Conservation (phyloP, 495 filamentous ascomycete genomes). For the Terfezia claveryi region DNA sequence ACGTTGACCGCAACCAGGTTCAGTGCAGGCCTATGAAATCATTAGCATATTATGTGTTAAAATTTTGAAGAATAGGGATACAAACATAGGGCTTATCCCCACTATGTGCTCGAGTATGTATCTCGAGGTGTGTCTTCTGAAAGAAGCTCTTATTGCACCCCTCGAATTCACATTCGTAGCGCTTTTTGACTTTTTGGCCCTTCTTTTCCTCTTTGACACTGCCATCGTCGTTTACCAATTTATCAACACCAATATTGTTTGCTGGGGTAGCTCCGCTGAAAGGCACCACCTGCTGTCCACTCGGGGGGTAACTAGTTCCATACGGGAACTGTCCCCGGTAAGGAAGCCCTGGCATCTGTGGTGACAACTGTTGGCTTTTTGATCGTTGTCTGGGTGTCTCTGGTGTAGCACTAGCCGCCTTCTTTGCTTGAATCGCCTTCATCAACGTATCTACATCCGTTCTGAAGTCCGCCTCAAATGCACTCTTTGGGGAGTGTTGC, state of each 20-base stretch:
- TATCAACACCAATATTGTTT: background rate
- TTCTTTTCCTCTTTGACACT: slow-evolving; percentile 16
- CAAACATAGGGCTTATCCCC: slow-evolving; percentile 72
- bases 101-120: slow-evolving; percentile 74
- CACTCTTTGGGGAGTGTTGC: slow-evolving; percentile 12
- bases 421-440: slow-evolving; percentile 68
- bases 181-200: slow-evolving; percentile 29
- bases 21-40: slow-evolving; percentile 40
- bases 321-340: background rate
- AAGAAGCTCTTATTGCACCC: slow-evolving; percentile 65
- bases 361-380: background rate
- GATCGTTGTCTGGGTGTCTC: slow-evolving; percentile 12
- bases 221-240: slow-evolving; percentile 1
- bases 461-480: slow-evolving; percentile 36
- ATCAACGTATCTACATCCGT: slow-evolving; percentile 80
- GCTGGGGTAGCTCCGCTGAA: background rate
- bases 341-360: background rate
- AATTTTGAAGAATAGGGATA: slow-evolving; percentile 1
- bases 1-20: slow-evolving; percentile 50
- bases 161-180: slow-evolving; percentile 52
- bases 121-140: slow-evolving; percentile 87
- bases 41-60: slow-evolving; percentile 1
- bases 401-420: slow-evolving; percentile 16
- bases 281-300: background rate
- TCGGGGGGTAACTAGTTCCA: background rate